Evolutionary conservation across 169 alveolate genomes (phyloP).

Genomic region (Plasmodium gonderi): DNA sequence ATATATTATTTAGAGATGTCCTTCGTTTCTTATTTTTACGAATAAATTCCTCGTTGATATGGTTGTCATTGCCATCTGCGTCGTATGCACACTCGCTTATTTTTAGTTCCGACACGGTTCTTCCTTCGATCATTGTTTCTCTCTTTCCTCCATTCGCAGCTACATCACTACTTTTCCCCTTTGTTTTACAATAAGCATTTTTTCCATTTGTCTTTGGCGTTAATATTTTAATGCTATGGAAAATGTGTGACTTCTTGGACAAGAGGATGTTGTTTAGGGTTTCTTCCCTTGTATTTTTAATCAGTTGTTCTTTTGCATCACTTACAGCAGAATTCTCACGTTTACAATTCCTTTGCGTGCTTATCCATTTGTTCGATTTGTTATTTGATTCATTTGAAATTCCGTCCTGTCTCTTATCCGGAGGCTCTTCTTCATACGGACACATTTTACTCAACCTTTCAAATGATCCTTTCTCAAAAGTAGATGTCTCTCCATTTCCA

Average conservation of each 20-base stretch:
- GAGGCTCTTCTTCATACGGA: no score
- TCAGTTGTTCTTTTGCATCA: conserved; percentile 1
- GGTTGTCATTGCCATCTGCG: neutral
- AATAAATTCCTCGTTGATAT: neutral
- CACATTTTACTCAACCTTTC: no score
- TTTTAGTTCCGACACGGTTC: neutral
- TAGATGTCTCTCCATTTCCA: neutral
- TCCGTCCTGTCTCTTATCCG: neutral
- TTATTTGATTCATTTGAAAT: neutral
- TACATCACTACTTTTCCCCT: neutral
- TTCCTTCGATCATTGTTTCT: neutral
- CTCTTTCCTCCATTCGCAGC: no score
- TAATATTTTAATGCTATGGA: conserved; percentile 67
- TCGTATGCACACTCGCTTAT: neutral
- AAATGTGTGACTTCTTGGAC: conserved; percentile 36
- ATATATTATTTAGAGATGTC: conserved; percentile 20
- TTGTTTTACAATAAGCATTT: neutral
- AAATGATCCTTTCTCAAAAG: no score
- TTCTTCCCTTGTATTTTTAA: neutral
- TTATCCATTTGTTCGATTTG: neutral
- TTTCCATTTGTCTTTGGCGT: neutral
- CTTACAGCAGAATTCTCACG: no score
- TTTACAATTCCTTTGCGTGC: neutral
- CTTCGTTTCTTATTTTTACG: neutral
- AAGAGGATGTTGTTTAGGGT: conserved; percentile 2